Percentiles rank a stretch among this genome's conserved stretches.
These are phyloP conservation scores for Lophiotrema nucula DNA, from an alignment of 495 filamentous ascomycete genomes.

Conservation along the genomic window DNA sequence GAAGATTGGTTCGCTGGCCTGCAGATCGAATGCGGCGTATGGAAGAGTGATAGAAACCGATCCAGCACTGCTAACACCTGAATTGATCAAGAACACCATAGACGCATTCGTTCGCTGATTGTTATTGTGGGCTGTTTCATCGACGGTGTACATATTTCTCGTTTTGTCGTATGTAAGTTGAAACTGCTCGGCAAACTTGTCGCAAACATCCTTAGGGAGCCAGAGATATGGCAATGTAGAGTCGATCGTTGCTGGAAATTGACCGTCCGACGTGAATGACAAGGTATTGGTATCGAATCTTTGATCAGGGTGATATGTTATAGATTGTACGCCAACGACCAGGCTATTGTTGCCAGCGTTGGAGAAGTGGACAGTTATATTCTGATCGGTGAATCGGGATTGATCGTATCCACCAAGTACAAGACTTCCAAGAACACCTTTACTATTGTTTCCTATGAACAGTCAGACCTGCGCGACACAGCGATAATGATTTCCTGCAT, in stretches of 20 bases:
- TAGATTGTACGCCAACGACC: slow-evolving; percentile 27
- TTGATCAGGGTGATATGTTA: slow-evolving; percentile 7
- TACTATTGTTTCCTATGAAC: slow-evolving; percentile 22
- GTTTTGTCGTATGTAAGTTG: slow-evolving; percentile 18
- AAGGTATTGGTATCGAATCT: slow-evolving; percentile 10
- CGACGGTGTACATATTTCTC: slow-evolving; percentile 24
- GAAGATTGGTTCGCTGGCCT: slow-evolving; percentile 11
- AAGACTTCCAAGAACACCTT: slow-evolving; percentile 20
- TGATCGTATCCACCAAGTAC: slow-evolving; percentile 29
- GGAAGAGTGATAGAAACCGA: slow-evolving; percentile 33
- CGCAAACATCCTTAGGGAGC: slow-evolving; percentile 28
- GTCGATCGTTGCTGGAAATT: slow-evolving; percentile 28
- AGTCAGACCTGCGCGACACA: no score
- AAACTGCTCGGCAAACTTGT: slow-evolving; percentile 21
- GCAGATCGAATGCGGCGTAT: slow-evolving; percentile 37
- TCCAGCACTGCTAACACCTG: neutral
- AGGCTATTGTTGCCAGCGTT: slow-evolving; percentile 9
- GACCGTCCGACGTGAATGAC: slow-evolving; percentile 5
- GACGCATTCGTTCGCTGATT: slow-evolving; percentile 23
- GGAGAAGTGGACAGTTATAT: slow-evolving; percentile 11
- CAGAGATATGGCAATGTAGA: slow-evolving; percentile 33
- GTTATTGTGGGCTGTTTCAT: slow-evolving; percentile 14
- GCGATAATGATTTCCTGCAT: no score
- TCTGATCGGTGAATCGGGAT: slow-evolving; percentile 17
- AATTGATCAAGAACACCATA: slow-evolving; percentile 15